Evolutionary conservation across 345 rosid species (phyloP), one percentile per base, ranked within the genome.

Genomic region (Luvunga scandens): DNA sequence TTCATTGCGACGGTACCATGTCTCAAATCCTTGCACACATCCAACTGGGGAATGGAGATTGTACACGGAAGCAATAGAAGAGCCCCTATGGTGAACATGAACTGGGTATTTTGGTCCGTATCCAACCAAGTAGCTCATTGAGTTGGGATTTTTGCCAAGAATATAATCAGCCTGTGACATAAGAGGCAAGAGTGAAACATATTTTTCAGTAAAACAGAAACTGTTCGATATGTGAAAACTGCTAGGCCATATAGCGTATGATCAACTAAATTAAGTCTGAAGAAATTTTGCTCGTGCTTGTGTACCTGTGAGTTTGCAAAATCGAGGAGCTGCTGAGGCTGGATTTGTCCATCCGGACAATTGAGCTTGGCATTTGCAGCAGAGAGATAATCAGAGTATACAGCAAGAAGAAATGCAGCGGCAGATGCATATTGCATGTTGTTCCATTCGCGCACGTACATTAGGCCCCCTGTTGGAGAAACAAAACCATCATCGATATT

Each of bases 391-490:
- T 85, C 88, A 3, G 97, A 92, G 71, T 93, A 93, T 45, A 91
- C 87, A 0, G 92, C 80, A 0, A 86, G 85, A 77, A 93, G 92
- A 81, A 89, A 93, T 4, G 97, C 88, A 21, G 97, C 93, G 0
- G 97, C 85, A 24, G 97, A 90, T 71, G 85, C 90, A 67, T 91
- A 94, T 77, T 94, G 98, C 83, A 92, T 30, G 82, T 91, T 92
- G 90, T 94, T 92, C 98, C 98, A 92, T 64, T 91, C 90, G n/a
- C 90, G 83, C 12, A 91, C 83, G 48, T 92, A 88, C 87, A 94
- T 86, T 57, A 92, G 82, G 8, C 96, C 97, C 39, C 95, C 97
- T 91, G 86, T 7, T 16, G 24, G 39, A 68, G 9, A 71, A 59
- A 74, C 34, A 21, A 19, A 72, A 55, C 4, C 50, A 45, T 3